Percentiles rank a stretch among this genome's conserved stretches.
These are phyloP conservation scores for Ogataea dorogensis DNA, from an alignment of 805 yeast genomes.

Conservation along the genomic window DNA sequence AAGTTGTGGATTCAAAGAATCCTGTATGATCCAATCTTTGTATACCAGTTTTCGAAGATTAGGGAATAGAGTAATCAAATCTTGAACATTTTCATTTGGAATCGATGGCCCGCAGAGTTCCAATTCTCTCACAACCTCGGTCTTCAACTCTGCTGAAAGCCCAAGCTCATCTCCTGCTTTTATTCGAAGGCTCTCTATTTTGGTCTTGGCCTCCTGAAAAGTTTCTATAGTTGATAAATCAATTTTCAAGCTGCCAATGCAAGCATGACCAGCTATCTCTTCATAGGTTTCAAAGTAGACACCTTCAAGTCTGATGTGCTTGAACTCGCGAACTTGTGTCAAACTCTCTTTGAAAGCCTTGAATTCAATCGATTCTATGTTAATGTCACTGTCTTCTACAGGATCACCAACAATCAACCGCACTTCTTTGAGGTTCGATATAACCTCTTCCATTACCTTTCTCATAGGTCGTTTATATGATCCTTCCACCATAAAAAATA, in stretches of 20 bases:
- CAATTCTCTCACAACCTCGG: conserved; percentile 1
- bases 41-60: conserved; percentile 7
- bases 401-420: conserved; percentile 6
- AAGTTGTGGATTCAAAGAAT: neutral
- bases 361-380: conserved; percentile 3
- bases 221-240: neutral
- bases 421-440: neutral
- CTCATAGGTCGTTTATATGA: neutral
- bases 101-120: conserved; percentile 10
- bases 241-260: conserved; percentile 1
- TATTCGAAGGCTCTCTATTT: neutral
- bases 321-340: neutral
- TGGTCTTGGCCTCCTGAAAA: neutral
- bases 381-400: conserved; percentile 1
- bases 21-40: conserved; percentile 8
- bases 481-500: conserved; percentile 12
- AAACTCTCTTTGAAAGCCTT: conserved; percentile 3
- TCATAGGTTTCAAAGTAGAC: conserved; percentile 1
- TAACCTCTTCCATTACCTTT: conserved; percentile 1
- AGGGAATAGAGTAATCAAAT: neutral
- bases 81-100: neutral
- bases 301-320: neutral
- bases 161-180: neutral
- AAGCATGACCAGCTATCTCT: neutral
- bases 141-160: neutral